Conservation (phyloP, 352 stramenopile genomes). For the Globisporangium paroecandrum region DNA sequence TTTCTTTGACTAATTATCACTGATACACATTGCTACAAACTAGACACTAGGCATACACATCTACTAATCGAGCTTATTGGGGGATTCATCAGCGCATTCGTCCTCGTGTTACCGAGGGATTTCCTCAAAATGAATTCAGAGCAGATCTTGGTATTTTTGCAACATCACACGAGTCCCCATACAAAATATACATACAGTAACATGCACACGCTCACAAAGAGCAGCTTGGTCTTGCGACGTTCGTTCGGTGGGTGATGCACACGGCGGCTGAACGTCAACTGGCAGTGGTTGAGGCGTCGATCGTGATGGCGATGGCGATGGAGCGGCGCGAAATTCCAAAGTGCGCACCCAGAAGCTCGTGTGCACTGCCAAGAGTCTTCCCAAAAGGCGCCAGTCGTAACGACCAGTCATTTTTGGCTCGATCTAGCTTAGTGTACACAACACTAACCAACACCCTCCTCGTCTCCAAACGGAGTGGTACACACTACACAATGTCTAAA, state of each 20-base stretch:
- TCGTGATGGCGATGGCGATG: neutral
- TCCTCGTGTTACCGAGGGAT: conserved; percentile 81
- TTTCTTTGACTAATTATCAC: neutral
- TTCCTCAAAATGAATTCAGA: conserved; percentile 76
- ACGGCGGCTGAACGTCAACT: neutral
- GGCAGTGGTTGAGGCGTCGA: neutral
- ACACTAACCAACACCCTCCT: neutral
- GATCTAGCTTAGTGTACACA: neutral
- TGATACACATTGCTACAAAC: neutral
- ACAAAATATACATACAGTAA: neutral
- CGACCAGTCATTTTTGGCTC: conserved; percentile 5
- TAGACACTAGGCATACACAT: neutral
- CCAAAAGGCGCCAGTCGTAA: neutral
- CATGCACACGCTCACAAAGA: neutral
- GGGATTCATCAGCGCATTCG: conserved; percentile 63
- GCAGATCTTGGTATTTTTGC: conserved; percentile 83
- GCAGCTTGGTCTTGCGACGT: neutral
- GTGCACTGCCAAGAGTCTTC: neutral
- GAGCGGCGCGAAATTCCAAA: neutral
- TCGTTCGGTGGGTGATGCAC: too few species aligned
- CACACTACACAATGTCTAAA: neutral
- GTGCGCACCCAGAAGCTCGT: neutral
- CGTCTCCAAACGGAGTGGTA: neutral
- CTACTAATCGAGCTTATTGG: neutral
- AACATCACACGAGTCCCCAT: conserved; percentile 54